Base-by-base conservation (phyloP, 2,329 filamentous ascomycete genomes). In the Paracoccidioides brasiliensis region DNA sequence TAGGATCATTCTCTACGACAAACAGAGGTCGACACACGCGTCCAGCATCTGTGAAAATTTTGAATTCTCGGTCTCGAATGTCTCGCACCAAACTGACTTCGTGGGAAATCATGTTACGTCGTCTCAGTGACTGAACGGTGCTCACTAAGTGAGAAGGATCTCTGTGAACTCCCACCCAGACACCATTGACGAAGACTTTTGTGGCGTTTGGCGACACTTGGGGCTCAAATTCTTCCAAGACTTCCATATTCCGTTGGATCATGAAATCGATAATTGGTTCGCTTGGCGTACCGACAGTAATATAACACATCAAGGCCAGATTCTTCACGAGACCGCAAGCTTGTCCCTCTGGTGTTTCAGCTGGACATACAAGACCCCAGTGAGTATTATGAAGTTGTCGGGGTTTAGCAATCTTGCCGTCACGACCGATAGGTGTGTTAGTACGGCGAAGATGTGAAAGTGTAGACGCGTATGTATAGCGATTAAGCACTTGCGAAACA, bases 261-360 rank as follows among this genome's bases (percentile, higher is more conserved):
- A 98, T 93, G 75, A 95, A 98, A 64, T 95, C 88, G 42, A 91
- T 83, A 63, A 97, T 86, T 1, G 91, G 90, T 56, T 91, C 86
- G 15, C 88, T 88, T 14, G 90, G 89, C 35, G 90, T 94, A 64
- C 91, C 91, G 52, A 97, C 90, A 65, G 90, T 96, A 67, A 98
- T 90, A 65, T 95, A 96, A 68, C 93, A 97, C 91, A 98, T 97
- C 53, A 98, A 78, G 5, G 93, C 90, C 68, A 98, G 68, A 67
- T 98, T 98, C 78, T 98, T 98, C 72, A 98, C 93, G 61, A 98
- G 77, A 74, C 93, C 93, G 76, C 93, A 98, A 72, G 93, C 93
- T 71, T 98, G 93, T 60, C 93, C 93, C 80, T 98, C 93, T 30
- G 93, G 93, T 14, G 93, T 98, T 70, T 98, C 93, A 35, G 93